Percentiles rank a stretch among this genome's conserved stretches.
Evolutionary conservation across 441 rosid genomes (phyloP).

Genomic region (Manihot esculenta): DNA sequence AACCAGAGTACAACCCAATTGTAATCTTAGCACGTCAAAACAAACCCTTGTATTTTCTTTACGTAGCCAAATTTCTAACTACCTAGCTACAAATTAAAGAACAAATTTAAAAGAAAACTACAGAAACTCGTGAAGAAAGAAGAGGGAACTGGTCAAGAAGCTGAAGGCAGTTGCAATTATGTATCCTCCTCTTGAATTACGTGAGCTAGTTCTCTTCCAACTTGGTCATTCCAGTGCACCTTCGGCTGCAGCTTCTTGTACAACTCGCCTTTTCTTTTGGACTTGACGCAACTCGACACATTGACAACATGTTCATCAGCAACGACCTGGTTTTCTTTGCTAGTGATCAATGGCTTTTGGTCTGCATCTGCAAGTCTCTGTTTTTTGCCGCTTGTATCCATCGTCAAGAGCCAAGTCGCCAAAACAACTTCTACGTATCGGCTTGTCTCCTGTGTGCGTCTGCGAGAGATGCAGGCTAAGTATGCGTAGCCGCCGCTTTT

Average conservation of each 20-base stretch:
- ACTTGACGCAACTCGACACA: neutral
- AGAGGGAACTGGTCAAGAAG: neutral
- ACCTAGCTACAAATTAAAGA: neutral
- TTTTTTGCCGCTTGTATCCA: conserved; percentile 8
- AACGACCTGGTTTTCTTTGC: neutral
- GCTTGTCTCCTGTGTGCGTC: neutral
- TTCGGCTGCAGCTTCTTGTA: neutral
- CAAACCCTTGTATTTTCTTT: too few species aligned
- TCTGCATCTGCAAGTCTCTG: neutral
- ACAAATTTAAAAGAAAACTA: too few species aligned
- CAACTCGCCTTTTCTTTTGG: conserved; percentile 8
- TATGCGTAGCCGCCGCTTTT: too few species aligned
- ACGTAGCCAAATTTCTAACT: neutral
- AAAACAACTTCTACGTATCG: too few species aligned
- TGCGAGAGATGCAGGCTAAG: too few species aligned
- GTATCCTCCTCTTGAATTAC: neutral
- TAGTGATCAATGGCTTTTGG: neutral
- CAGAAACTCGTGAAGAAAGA: neutral
- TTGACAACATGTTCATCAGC: neutral
- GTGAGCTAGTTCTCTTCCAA: neutral
- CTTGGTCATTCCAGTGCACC: neutral
- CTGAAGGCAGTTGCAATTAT: neutral
- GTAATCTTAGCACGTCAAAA: too few species aligned
- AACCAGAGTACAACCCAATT: too few species aligned
- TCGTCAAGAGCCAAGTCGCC: neutral